Evolutionary conservation across 1,284 basidiomycete genomes (phyloP).

Genomic region (Trametes polyzona): DNA sequence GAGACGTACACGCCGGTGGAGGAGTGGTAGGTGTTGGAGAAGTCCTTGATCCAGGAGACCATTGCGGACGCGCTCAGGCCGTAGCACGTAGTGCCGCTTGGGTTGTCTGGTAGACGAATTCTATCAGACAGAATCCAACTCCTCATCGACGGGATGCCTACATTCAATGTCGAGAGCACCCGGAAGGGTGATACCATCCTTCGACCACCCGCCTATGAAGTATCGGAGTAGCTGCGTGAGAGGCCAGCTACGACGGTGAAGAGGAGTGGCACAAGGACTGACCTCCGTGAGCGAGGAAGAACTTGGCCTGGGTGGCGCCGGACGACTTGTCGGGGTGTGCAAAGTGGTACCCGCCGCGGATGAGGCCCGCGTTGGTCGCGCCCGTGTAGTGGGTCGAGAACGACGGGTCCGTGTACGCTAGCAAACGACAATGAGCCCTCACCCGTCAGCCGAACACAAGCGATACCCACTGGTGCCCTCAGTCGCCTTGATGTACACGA

Average conservation of each 20-base stretch:
- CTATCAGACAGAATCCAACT: not conserved
- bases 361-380: slow-evolving; percentile 57
- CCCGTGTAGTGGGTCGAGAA: slow-evolving; percentile 58
- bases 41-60: slow-evolving; percentile 66
- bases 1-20: slow-evolving; percentile 49
- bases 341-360: slow-evolving; percentile 66
- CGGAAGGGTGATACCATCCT: slow-evolving; percentile 64
- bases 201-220: slow-evolving; percentile 54
- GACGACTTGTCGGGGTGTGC: slow-evolving; percentile 55
- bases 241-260: not conserved
- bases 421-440: not conserved
- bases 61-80: slow-evolving; percentile 55
- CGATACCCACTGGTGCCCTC: slow-evolving; percentile 57
- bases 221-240: not conserved
- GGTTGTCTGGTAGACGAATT: slow-evolving; percentile 43
- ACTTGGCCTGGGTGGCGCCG: slow-evolving; percentile 63
- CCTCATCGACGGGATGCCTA: slow-evolving; percentile 35
- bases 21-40: slow-evolving; percentile 64
- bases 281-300: slow-evolving; percentile 66
- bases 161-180: slow-evolving; percentile 70
- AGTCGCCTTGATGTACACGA: slow-evolving; percentile 74
- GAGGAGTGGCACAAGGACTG: slow-evolving; percentile 18
- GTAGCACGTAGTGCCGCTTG: slow-evolving; percentile 57
- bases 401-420: slow-evolving; percentile 43
- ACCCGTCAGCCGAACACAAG: not conserved